A percentile compares a stretch with the other conserved stretches of the same genome.
These are phyloP conservation scores for Cardamine resedifolia DNA, from an alignment of 345 rosid genomes.

Conservation along the genomic window DNA sequence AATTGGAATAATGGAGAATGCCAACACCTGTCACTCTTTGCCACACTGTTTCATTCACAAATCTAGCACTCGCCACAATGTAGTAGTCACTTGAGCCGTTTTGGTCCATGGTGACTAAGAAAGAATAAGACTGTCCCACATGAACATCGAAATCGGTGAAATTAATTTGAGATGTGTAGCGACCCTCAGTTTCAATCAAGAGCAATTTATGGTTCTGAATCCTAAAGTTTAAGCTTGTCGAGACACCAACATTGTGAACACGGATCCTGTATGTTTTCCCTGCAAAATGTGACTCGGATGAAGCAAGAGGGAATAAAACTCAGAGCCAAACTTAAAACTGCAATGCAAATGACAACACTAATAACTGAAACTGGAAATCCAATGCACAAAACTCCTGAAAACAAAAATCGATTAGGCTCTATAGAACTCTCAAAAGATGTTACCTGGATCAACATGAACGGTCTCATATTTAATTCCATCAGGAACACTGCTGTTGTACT, in stretches of 20 bases:
- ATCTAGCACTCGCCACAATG: slow-evolving; percentile 95
- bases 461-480: slow-evolving; percentile 75
- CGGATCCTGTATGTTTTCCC: slow-evolving; percentile 89
- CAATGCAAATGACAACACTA: background rate
- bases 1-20: slow-evolving; percentile 84
- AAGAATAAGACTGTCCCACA: slow-evolving; percentile 93
- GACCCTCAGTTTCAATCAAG: slow-evolving; percentile 84
- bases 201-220: slow-evolving; percentile 89
- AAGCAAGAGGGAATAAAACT: background rate
- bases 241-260: slow-evolving; percentile 85
- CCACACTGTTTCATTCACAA: slow-evolving; percentile 88
- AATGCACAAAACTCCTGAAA: background rate
- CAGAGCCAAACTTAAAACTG: background rate
- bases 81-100: slow-evolving; percentile 84
- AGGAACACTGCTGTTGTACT: slow-evolving; percentile 71
- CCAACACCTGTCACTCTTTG: slow-evolving; percentile 94
- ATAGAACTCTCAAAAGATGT: slow-evolving; percentile 5
- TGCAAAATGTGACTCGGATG: slow-evolving; percentile 37
- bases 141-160: slow-evolving; percentile 78
- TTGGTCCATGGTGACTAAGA: slow-evolving; percentile 94
- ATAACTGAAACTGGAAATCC: background rate
- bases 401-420: background rate
- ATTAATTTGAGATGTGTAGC: slow-evolving; percentile 69
- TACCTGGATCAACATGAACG: slow-evolving; percentile 75
- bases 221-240: slow-evolving; percentile 92